Evolutionary conservation across 352 stramenopile genomes (phyloP), one percentile per base, ranked within the genome.

Genomic region (Phytophthora pini): DNA sequence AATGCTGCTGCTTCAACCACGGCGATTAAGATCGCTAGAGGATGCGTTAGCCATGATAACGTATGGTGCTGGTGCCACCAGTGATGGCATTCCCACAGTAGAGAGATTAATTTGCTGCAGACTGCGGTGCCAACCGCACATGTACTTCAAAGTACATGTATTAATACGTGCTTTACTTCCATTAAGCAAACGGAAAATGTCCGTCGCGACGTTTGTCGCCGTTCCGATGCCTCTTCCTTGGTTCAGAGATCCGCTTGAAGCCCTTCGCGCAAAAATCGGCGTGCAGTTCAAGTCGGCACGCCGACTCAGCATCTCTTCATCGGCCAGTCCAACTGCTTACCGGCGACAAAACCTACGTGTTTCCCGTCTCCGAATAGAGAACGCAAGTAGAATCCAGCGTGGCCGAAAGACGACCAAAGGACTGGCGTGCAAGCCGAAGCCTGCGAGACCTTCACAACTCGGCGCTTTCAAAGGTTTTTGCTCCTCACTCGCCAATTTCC

Each of bases 1-100:
- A 11, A 36, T 36, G 8, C 8, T 43, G 17, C 17, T 47, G 43
- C 41, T 63, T 63, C 56, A 63, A 63, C 56, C 56, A 63, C 56
- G 56, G n/a, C 27, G 22, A 49, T 20, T 10, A 44, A 9, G 56
- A 38, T 63, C 45, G 55, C 45, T 22, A 26, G 29, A 48, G 31
- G 56, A 63, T 63, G 56, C 41, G 43, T 22, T 41, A 48, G 15
- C 5, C 29, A 44, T 22, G 29, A 43, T n/a, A 47, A 47, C 50
- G 50, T 39, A 49, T 49, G 51, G 36, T 36, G 34, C 49, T 46
- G 22, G 31, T 26, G 24, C 24, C 24, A 26, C 0, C 24, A 26
- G 1, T 26, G 20, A 15, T n/a, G 6, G 36, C 47, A 26, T 57
- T 45, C 49, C 32, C 49, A 17, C 12, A 43, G 36, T 22, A 46